Base-by-base conservation (phyloP, 331 rosid genomes). In the Pyracantha coccinea region DNA sequence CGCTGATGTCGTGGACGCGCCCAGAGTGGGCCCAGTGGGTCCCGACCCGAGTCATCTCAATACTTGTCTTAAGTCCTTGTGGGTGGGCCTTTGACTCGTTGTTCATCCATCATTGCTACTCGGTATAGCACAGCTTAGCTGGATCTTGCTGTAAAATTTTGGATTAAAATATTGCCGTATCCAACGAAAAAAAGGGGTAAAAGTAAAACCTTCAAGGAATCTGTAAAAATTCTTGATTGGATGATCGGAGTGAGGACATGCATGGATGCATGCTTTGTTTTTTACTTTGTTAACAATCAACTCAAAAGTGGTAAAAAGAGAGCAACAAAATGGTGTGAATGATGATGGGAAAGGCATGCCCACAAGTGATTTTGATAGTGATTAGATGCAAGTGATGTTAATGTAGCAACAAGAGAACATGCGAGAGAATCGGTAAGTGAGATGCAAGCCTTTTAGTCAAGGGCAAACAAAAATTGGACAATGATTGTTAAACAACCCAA, bases 1-100 rank as follows among this genome's bases (percentile, higher is more conserved):
- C 38, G 8, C 47, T 58, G 59, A 60, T 77, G 88, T 73, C 75
- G 80, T 79, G 88, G 76, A 66, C 60, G 1, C 7, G 45, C 38
- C 21, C 21, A 3, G 10, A 32, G 33, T 55, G 17, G 81, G 68
- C 23, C 24, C 11, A 29, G 60, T 72, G 63, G 74, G 83, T 15
- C 69, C 71, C 57, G 1, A 0, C 3, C 62, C 10, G 33, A 27
- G 63, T 15, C 29, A 44, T 2, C 29, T 10, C 32, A 19, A 6
- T 19, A 23, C 27, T 8, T 33, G 59, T 27, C 72, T 1, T 11
- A 41, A 23, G 21, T 66, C 4, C 15, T 1, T 70, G 7, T 21
- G 4, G 60, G 66, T 66, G 61, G 60, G 75, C 65, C 72, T 63
- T 71, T 4, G 75, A 54, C 27, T 71, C 53, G 32, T 7, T 53